phyloP scores from a whole-genome alignment of 179 eudicot genomes.

The Beta macrorhiza region DNA sequence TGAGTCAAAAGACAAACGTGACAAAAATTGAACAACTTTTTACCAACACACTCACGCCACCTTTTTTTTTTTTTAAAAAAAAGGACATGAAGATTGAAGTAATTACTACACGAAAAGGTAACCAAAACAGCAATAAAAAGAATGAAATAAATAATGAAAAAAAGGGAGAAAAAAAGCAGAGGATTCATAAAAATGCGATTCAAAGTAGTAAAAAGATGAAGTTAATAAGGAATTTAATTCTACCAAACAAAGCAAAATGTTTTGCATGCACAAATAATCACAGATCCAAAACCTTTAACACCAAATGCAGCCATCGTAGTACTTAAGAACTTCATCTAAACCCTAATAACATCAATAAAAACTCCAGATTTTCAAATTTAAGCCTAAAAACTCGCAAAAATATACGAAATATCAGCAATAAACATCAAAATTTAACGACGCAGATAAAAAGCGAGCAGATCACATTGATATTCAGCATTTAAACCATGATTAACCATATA shows the following conservation, averaged over 20 bases:
- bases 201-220: background rate
- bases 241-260: too few relatives aligned
- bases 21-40: background rate
- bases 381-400: background rate
- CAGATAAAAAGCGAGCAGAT: background rate
- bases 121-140: background rate
- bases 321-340: background rate
- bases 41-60: background rate
- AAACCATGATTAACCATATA: too few relatives aligned
- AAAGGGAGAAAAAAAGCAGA: too few relatives aligned
- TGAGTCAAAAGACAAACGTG: background rate
- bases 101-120: constrained; percentile 1
- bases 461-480: too few relatives aligned
- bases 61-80: background rate
- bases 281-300: background rate
- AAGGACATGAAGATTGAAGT: background rate
- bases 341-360: background rate
- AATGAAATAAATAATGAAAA: too few relatives aligned
- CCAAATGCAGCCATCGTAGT: background rate
- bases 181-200: background rate
- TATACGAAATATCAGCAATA: background rate
- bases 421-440: background rate
- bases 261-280: background rate
- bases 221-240: too few relatives aligned
- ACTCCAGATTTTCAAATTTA: background rate